phyloP scores from a whole-genome alignment of 148 eudicot genomes.

The Chenopodium album region DNA sequence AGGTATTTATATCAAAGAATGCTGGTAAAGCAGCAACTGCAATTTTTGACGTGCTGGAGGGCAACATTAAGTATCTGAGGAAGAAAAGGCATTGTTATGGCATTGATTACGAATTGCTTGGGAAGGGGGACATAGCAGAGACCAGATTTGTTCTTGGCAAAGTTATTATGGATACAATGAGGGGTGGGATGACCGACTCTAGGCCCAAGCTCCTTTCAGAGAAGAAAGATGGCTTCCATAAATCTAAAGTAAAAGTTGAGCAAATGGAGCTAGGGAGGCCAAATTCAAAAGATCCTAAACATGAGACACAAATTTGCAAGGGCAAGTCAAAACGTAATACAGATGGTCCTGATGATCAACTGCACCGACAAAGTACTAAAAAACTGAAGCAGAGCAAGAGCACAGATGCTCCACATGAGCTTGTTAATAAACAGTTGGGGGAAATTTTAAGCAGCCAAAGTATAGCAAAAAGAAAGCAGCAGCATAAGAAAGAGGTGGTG shows the following conservation, averaged over 20 bases:
- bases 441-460: slow-evolving; percentile 15
- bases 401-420: slow-evolving; percentile 19
- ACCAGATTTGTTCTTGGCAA: slow-evolving; percentile 66
- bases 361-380: slow-evolving; percentile 19
- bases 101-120: slow-evolving; percentile 51
- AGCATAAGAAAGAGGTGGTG: slow-evolving; percentile 29
- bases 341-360: slow-evolving; percentile 6
- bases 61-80: slow-evolving; percentile 26
- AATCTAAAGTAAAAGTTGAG: slow-evolving; percentile 21
- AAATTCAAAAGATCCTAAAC: slow-evolving; percentile 12
- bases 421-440: slow-evolving; percentile 14
- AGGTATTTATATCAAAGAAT: slow-evolving; percentile 57
- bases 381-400: slow-evolving; percentile 25
- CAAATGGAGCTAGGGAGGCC: slow-evolving; percentile 11
- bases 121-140: slow-evolving; percentile 45
- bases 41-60: slow-evolving; percentile 36
- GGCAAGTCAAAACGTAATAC: slow-evolving; percentile 18
- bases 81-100: slow-evolving; percentile 23
- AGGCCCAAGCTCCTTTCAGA: slow-evolving; percentile 21
- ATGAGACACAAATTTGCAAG: slow-evolving; percentile 14
- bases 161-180: slow-evolving; percentile 57
- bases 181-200: slow-evolving; percentile 17
- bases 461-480: slow-evolving; percentile 22
- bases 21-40: slow-evolving; percentile 24
- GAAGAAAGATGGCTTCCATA: slow-evolving; percentile 19